Base-by-base conservation (phyloP, 73 alveolate species). In the Paramecium biaurelia region DNA sequence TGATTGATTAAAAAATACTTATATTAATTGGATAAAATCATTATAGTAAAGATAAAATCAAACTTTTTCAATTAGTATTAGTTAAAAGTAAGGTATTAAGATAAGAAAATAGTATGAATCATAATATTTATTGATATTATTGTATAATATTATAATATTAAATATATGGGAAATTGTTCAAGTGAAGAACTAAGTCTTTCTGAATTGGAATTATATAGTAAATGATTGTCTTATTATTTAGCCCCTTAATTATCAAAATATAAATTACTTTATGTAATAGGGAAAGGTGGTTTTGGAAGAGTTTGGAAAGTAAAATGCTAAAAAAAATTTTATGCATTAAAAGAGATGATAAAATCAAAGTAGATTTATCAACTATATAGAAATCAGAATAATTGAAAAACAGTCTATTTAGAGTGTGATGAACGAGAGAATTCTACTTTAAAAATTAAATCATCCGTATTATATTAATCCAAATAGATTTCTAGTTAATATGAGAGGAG, bases 401-500 rank as follows among this genome's bases (percentile, higher is more conserved):
- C 93, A 96, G 84, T 93, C 97, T 76, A 95, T 97, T 24, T 56
- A 96, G 34, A 94, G 98, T 47, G 94, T 97, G 15, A 86, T 95
- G 74, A 94, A 90, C 21, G 99, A 97, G 93, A 93, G 98, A 85
- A 95, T 93, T 42, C 53, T 97, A 47, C 89, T 97, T 67, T 70
- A 95, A 21, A 43, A 92, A 84, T 93, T 97, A n/a, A 92, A 95
- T 84, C 97, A 94, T 86, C 93, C 94, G 93, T 86, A 86, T 95
- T n/a, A 58, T 67, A 57, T 59, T 41, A 21, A 7, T 24, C 57
- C 3, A 68, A 26, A 42, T n/a, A 74, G 92, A 43, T 85, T 97
- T 70, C 92, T 97, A 70, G 98, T 97, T 18, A 97, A 97, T 88
- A 97, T 97, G 99, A 93, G 95, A 76, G 95, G 95, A 86, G 98